phyloP scores from a whole-genome alignment of 164 flowering plant genomes.

The Cinnamomum chago region DNA sequence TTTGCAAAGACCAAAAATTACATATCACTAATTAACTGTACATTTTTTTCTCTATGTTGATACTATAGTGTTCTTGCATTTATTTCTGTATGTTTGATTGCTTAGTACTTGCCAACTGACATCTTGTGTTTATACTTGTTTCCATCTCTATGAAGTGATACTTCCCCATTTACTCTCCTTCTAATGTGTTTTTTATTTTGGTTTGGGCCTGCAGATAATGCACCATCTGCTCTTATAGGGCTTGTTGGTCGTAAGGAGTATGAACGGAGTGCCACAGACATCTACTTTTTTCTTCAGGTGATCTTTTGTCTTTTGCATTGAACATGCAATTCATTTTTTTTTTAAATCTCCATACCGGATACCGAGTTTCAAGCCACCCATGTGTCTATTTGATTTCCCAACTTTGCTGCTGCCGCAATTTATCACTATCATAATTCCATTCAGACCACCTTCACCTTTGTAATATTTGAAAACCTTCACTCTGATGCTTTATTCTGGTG shows the following conservation, averaged over 20 bases:
- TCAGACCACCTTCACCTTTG: no score
- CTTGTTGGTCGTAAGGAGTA: constrained; percentile 93
- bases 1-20: no score
- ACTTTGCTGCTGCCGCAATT: no score
- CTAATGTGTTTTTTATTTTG: background rate
- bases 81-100: background rate
- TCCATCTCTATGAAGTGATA: background rate
- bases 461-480: no score
- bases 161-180: background rate
- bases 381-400: no score
- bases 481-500: no score
- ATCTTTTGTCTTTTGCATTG: background rate
- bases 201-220: constrained; percentile 52
- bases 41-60: no score
- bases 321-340: no score
- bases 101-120: background rate
- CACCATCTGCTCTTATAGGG: constrained; percentile 84
- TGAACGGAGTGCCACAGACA: constrained; percentile 89
- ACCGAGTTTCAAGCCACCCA: no score
- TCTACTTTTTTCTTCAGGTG: constrained; percentile 95
- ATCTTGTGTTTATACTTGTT: background rate
- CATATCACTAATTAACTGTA: background rate
- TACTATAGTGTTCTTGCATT: background rate
- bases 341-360: no score
- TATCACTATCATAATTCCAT: no score